phyloP scores from a whole-genome alignment of 139 green algal genomes.

The Chlorella sorokiniana region DNA sequence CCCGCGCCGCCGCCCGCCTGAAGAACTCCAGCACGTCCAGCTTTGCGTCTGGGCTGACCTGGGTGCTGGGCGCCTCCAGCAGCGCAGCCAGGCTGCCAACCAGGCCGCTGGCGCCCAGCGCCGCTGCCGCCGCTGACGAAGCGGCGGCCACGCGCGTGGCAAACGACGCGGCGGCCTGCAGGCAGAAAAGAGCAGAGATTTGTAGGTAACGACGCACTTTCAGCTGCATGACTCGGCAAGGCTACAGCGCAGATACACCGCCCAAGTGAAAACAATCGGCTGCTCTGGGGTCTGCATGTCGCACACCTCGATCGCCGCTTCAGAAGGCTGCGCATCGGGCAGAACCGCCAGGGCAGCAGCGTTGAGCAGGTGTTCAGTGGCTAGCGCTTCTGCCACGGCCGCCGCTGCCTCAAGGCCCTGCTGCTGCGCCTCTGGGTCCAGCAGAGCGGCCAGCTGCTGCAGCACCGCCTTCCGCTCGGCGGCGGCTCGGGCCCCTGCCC shows the following conservation, averaged over 20 bases:
- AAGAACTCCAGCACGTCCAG: neutral
- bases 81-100: neutral
- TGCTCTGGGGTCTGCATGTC: no score
- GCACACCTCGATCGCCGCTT: neutral
- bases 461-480: neutral
- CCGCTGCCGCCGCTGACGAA: neutral
- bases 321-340: neutral
- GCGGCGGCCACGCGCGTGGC: neutral
- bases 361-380: neutral
- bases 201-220: neutral
- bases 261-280: no score
- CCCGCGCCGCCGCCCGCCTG: neutral
- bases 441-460: neutral
- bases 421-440: neutral
- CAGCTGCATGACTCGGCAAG: no score
- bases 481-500: neutral
- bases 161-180: neutral
- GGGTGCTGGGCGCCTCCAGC: conserved; percentile 4
- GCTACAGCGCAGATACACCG: neutral
- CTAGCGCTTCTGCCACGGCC: neutral
- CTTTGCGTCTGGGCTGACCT: conserved; percentile 12
- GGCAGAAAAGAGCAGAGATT: neutral
- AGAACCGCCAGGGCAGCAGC: neutral
- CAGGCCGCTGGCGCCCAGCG: neutral
- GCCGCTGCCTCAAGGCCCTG: neutral